Evolutionary conservation across 805 yeast genomes (phyloP).

Genomic region (Saturnispora galanensis): DNA sequence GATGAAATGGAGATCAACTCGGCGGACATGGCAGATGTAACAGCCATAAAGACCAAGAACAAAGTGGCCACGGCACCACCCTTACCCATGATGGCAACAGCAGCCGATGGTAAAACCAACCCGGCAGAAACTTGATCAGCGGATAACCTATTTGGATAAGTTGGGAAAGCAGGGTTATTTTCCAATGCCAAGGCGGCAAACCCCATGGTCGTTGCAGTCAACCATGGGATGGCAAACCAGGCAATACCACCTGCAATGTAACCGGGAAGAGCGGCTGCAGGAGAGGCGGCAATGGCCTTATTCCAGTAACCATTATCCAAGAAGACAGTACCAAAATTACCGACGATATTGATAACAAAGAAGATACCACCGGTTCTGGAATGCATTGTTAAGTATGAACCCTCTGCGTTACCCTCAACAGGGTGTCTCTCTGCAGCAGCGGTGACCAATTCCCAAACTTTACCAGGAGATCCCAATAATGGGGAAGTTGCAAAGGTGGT

Average conservation of each 20-base stretch:
- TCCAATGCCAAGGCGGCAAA: conserved; percentile 73
- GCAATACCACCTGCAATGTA: conserved; percentile 81
- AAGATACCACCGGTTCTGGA: conserved; percentile 83
- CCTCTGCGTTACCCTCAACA: conserved; percentile 69
- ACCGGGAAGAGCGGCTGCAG: conserved; percentile 79
- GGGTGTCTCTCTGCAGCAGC: conserved; percentile 54
- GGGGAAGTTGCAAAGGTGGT: conserved; percentile 64
- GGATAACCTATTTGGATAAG: conserved; percentile 60
- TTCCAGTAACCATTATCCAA: conserved; percentile 84
- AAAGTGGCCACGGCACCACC: conserved; percentile 84
- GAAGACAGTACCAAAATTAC: conserved; percentile 84
- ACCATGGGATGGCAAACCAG: conserved; percentile 87
- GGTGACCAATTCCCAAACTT: conserved; percentile 65
- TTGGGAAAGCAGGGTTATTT: conserved; percentile 62
- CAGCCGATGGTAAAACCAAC: conserved; percentile 66
- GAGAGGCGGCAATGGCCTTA: conserved; percentile 71
- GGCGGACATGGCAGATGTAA: conserved; percentile 86
- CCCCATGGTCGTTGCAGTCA: conserved; percentile 78
- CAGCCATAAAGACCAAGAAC: conserved; percentile 80
- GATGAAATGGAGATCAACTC: conserved; percentile 85
- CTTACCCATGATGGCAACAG: conserved; percentile 73
- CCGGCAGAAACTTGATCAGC: conserved; percentile 73
- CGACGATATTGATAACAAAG: conserved; percentile 79
- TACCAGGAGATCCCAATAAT: conserved; percentile 70
- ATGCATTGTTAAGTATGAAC: conserved; percentile 82